Evolutionary conservation across 805 yeast species (phyloP).

Genomic region (Phaffomyces opuntiae): DNA sequence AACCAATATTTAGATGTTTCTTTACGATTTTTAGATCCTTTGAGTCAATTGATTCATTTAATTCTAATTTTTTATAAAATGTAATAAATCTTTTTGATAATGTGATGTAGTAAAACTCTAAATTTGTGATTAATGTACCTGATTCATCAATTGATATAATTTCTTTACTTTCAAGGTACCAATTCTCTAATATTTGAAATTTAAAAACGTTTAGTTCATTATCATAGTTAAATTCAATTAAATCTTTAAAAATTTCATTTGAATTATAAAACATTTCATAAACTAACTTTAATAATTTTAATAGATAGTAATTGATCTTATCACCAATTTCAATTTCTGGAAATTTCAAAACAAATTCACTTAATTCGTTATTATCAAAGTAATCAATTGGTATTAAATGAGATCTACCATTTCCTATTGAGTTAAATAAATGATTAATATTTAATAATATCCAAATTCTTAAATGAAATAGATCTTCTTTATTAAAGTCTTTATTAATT

Average conservation of each 20-base stretch:
- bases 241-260: conserved; percentile 15
- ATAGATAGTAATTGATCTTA: conserved; percentile 44
- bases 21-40: conserved; percentile 4
- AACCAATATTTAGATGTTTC: conserved; percentile 23
- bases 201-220: conserved; percentile 7
- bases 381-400: conserved; percentile 32
- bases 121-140: conserved; percentile 40
- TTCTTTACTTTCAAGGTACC: conserved; percentile 41
- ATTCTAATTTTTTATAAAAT: conserved; percentile 22
- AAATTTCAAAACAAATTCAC: conserved; percentile 36
- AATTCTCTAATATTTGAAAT: conserved; percentile 24
- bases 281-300: conserved; percentile 30
- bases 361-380: conserved; percentile 27
- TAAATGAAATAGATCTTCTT: conserved; percentile 43
- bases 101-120: conserved; percentile 40
- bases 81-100: conserved; percentile 31
- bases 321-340: conserved; percentile 49
- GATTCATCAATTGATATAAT: conserved; percentile 42
- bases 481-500: conserved; percentile 19
- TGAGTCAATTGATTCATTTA: neutral
- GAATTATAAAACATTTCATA: conserved; percentile 19
- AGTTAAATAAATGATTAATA: conserved; percentile 43
- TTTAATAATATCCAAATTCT: conserved; percentile 48
- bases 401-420: conserved; percentile 45
- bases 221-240: conserved; percentile 18